Evolutionary conservation across 495 filamentous ascomycete species (phyloP), one percentile per base, ranked within the genome.

Genomic region (Xylaria curta): DNA sequence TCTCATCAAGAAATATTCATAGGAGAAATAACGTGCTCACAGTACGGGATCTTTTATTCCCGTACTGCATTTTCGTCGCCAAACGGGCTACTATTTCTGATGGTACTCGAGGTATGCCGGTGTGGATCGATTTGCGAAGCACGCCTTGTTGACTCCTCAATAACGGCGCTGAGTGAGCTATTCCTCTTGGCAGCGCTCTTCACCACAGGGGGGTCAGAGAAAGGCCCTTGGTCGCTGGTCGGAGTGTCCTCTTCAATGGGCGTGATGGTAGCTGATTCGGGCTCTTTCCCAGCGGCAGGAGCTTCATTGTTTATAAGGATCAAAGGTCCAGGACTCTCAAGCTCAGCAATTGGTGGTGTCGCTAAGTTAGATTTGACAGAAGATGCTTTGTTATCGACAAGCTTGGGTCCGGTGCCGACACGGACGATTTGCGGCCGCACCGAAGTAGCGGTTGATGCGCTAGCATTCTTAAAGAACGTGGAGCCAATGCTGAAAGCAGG

Each of bases 401-500:
- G 86, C 78, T 87, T 86, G 21, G 74, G 78, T 7, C 79, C 82
- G 65, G 82, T 86, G 26, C 84, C 82, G n/a, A 88, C 84, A 33
- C 85, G 83, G 19, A 89, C 82, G 62, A 88, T 82, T 75, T 87
- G 86, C 47, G 87, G 86, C 26, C 83, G 81, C 6, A 85, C 84
- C 12, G 83, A 84, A 5, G 84, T 87, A 6, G 87, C 87, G 0
- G 84, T 87, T 56, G 81, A 79, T 44, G 85, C 83, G 73, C 79
- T 87, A 49, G 86, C 87, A 68, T 86, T 88, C 79, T 89, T 90
- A 64, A 91, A 75, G 80, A 91, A 91, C 8, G 89, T 90, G 19
- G 88, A 89, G 6, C 89, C 88, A 56, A 91, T 86, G 76, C 87
- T 90, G 76, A 91, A 91, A 46, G 88, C 78, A 51, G 87, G 75